Evolutionary conservation across 169 alveolate species (phyloP).

Genomic region (Cryptosporidium baileyi): DNA sequence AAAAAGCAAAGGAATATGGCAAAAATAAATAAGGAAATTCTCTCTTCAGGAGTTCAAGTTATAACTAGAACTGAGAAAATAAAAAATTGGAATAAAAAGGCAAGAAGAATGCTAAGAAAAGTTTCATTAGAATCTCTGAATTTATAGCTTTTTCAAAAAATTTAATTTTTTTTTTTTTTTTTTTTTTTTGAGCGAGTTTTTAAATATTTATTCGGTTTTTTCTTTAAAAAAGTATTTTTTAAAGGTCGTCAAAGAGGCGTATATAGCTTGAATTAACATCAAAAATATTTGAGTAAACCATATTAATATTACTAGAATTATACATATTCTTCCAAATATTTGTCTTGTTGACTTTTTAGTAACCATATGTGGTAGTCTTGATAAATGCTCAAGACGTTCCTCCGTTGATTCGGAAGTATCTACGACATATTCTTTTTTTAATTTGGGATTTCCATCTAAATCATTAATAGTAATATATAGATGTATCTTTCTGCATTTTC

Average conservation of each 20-base stretch:
- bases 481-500: neutral
- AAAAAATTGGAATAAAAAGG: conserved; percentile 58
- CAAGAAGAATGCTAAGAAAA: conserved; percentile 52
- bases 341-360: neutral
- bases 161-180: too few species aligned
- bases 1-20: conserved; percentile 6
- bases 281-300: neutral
- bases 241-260: neutral
- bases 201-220: neutral
- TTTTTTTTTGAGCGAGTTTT: too few species aligned
- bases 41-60: conserved; percentile 59
- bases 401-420: neutral
- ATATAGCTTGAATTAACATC: neutral
- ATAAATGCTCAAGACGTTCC: neutral
- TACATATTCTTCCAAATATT: neutral
- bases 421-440: neutral
- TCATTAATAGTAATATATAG: conserved; percentile 14
- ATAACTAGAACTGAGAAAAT: conserved; percentile 57
- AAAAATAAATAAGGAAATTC: conserved; percentile 8
- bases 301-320: neutral
- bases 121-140: conserved; percentile 46
- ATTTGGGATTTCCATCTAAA: neutral
- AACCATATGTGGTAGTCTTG: conserved; percentile 18
- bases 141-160: neutral
- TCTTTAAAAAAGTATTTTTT: neutral